phyloP scores from a whole-genome alignment of 108 stramenopile species.

The Pseudonitzschia delicatissima region DNA sequence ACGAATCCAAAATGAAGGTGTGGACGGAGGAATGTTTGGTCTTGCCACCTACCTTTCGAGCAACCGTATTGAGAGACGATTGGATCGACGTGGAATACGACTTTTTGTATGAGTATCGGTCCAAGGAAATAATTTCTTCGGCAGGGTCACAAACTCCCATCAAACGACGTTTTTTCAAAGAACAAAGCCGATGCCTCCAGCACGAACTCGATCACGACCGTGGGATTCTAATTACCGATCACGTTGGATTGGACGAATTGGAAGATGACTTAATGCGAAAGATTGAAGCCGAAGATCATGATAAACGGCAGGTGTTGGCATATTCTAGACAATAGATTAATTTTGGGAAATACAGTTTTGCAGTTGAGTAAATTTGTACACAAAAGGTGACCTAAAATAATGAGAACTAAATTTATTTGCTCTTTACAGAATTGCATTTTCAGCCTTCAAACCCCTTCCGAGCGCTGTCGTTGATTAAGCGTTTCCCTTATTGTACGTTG shows the following conservation, averaged over 20 bases:
- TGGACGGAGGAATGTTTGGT: constrained; percentile 86
- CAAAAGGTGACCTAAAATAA: too few species aligned
- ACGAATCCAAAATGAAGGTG: constrained; percentile 65
- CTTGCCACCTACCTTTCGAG: constrained; percentile 69
- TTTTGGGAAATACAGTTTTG: too few species aligned
- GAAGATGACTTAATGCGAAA: constrained; percentile 50
- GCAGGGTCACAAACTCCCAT: background rate
- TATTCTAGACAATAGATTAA: constrained; percentile 18
- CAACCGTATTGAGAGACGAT: constrained; percentile 71
- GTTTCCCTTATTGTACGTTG: constrained; percentile 6
- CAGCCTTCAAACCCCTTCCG: too few species aligned
- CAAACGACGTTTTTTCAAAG: constrained; percentile 38
- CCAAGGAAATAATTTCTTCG: background rate
- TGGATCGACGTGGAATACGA: constrained; percentile 58
- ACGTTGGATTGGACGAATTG: constrained; percentile 65
- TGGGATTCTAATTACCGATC: constrained; percentile 80
- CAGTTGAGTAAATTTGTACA: too few species aligned
- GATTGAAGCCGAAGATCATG: constrained; percentile 49
- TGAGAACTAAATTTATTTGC: too few species aligned
- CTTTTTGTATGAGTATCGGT: background rate
- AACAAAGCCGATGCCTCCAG: constrained; percentile 64
- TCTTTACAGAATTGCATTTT: too few species aligned
- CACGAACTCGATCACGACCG: constrained; percentile 89
- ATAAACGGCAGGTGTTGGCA: constrained; percentile 33
- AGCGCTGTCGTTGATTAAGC: background rate